Conservation (phyloP, 129 eudicot species). For the Centrapalus pauciflorus region DNA sequence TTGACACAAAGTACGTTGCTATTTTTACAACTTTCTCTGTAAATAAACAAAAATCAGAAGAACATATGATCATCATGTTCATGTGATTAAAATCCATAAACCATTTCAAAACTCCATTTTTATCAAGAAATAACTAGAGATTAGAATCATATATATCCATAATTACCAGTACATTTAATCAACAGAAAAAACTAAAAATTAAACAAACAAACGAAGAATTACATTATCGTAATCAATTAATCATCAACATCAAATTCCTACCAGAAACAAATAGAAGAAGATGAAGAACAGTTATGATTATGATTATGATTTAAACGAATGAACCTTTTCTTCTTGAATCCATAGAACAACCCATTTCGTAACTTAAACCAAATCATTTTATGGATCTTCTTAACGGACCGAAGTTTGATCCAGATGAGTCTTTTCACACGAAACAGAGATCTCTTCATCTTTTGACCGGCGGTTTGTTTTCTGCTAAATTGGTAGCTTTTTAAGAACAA, state of each 20-base stretch:
- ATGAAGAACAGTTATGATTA: background rate
- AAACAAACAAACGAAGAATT: background rate
- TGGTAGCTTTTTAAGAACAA: slow-evolving; percentile 80
- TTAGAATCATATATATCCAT: too few species aligned
- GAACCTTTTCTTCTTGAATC: slow-evolving; percentile 42
- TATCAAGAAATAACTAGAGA: too few species aligned
- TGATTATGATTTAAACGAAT: slow-evolving; percentile 28
- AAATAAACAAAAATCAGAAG: background rate
- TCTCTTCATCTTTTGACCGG: slow-evolving; percentile 44
- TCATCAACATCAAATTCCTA: too few species aligned
- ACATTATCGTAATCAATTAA: background rate
- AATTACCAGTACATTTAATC: slow-evolving; percentile 1
- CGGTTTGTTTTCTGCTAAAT: slow-evolving; percentile 65
- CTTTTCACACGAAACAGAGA: slow-evolving; percentile 64
- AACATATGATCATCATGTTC: background rate
- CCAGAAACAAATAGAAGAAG: slow-evolving; percentile 46
- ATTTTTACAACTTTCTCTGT: too few species aligned
- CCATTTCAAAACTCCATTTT: too few species aligned
- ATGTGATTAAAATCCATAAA: background rate
- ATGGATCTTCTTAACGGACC: slow-evolving; percentile 47
- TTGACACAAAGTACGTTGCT: too few species aligned
- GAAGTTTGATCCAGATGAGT: slow-evolving; percentile 47
- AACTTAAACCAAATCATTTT: slow-evolving; percentile 57
- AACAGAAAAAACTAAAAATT: background rate
- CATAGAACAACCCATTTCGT: slow-evolving; percentile 46